Conservation (phyloP, 805 yeast species). For the Ogataea trehaloabstinens region DNA sequence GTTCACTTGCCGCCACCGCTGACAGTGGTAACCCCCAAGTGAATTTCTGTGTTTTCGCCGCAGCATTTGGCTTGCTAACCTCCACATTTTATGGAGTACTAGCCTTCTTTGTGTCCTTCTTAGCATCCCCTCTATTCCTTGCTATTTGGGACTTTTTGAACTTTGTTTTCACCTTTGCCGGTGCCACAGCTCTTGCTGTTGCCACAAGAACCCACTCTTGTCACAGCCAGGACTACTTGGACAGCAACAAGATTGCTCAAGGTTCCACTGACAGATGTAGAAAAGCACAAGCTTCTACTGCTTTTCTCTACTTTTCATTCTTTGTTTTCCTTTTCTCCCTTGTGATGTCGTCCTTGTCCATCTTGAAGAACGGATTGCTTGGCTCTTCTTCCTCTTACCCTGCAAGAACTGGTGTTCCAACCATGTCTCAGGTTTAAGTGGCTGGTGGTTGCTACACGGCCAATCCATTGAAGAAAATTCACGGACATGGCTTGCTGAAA, state of each 20-base stretch:
- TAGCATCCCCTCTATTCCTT: constrained; percentile 85
- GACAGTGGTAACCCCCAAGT: constrained; percentile 67
- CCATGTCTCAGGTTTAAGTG: constrained; percentile 79
- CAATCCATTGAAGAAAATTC: neutral
- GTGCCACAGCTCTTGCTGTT: constrained; percentile 91
- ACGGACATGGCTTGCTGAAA: no score
- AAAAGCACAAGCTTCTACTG: constrained; percentile 83
- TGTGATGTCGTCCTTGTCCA: constrained; percentile 45
- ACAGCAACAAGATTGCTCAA: constrained; percentile 66
- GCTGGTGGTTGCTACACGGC: neutral
- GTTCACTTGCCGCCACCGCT: constrained; percentile 75
- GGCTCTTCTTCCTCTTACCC: constrained; percentile 51
- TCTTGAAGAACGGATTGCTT: constrained; percentile 56
- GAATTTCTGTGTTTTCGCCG: constrained; percentile 82
- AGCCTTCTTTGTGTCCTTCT: constrained; percentile 72
- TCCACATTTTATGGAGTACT: constrained; percentile 75
- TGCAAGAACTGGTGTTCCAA: constrained; percentile 83
- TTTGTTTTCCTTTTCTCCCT: constrained; percentile 68
- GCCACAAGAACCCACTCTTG: constrained; percentile 87
- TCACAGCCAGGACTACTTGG: constrained; percentile 60
- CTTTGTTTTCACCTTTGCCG: constrained; percentile 89
- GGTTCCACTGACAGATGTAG: constrained; percentile 87
- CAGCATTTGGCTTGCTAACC: constrained; percentile 81
- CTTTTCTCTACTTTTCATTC: constrained; percentile 83
- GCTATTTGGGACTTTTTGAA: constrained; percentile 81